Percentiles rank a stretch among this genome's conserved stretches.
Conservation (phyloP, 2,329 filamentous ascomycete genomes). For the Colletotrichum godetiae region DNA sequence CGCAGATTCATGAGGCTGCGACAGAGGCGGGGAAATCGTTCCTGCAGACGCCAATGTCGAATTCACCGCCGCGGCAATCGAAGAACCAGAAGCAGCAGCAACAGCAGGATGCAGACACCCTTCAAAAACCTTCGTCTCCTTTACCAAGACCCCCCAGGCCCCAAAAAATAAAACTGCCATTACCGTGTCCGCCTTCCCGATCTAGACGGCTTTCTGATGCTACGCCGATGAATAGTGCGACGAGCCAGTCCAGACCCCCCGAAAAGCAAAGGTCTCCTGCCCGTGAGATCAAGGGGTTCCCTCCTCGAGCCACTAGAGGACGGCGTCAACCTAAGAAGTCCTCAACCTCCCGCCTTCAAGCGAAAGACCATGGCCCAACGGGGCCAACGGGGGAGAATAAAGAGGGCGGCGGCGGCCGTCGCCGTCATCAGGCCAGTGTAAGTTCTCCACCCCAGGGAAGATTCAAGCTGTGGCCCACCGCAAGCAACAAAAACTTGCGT, state of each 20-base stretch:
- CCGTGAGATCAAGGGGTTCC: background rate
- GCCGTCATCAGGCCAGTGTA: background rate
- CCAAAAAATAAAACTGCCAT: background rate
- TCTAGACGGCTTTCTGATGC: background rate
- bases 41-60: background rate
- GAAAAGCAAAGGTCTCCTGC: background rate
- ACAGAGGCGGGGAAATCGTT: background rate
- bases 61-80: background rate
- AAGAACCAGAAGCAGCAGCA: background rate
- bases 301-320: background rate
- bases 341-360: too few relatives aligned
- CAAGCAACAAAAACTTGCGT: background rate
- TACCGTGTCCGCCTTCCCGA: background rate
- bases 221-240: background rate
- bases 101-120: background rate
- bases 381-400: background rate
- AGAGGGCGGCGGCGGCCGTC: background rate
- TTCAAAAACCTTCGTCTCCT: background rate
- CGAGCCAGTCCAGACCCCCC: too few relatives aligned
- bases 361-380: background rate
- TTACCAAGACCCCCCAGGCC: background rate
- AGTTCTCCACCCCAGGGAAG: background rate
- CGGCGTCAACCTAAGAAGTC: too few relatives aligned
- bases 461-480: constrained; percentile 13
- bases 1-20: constrained; percentile 4